Base-by-base conservation (phyloP, 768 basidiomycete genomes). In the Leccinum disarticulatum region DNA sequence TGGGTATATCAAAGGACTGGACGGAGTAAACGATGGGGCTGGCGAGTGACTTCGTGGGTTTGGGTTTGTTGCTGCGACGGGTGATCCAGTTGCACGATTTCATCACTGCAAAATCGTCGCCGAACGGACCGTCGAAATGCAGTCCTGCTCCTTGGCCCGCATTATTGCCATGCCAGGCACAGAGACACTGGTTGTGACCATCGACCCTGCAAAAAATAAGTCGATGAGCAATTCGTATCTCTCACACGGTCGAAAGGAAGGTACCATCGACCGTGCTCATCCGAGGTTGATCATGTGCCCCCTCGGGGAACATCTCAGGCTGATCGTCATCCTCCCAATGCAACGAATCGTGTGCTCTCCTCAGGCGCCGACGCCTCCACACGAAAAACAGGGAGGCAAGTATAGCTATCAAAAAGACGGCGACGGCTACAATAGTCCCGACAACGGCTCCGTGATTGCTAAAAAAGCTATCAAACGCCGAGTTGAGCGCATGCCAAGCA, bases 351-450 rank as follows among this genome's bases (percentile, higher is more conserved):
- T 73, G 76, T 28, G 67, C 70, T 41, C 69, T 73, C 41, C 77
- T 77, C 50, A 74, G 80, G 7, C 76, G 76, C 36, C 77, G 80
- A 49, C 79, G 74, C 51, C 53, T 58, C 58, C 65, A 65, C 27
- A 56, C 49, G 77, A 73, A 49, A 77, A 67, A 67, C 81, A 79
- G 22, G 9, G 80, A 80, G 8, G 80, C 70, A 10, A 79, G 63
- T 22, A 86, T 61, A 1, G 77, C 78, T 1, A 82, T 79, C 6
- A 80, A 76, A 36, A 81, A 73, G 22, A 93, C 67, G 9, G 87
- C 90, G 38, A 87, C 80, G 14, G 79, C 84, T 7, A 88, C 78
- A 70, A 93, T 92, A 19, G 86, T 83, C 7, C 87, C 90, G 2
- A 86, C 84, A 4, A 91, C 85, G 13, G 86, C 86, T 2, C 86